Conservation (phyloP, 2,329 filamentous ascomycete species). For the Pseudogymnoascus sp. region DNA sequence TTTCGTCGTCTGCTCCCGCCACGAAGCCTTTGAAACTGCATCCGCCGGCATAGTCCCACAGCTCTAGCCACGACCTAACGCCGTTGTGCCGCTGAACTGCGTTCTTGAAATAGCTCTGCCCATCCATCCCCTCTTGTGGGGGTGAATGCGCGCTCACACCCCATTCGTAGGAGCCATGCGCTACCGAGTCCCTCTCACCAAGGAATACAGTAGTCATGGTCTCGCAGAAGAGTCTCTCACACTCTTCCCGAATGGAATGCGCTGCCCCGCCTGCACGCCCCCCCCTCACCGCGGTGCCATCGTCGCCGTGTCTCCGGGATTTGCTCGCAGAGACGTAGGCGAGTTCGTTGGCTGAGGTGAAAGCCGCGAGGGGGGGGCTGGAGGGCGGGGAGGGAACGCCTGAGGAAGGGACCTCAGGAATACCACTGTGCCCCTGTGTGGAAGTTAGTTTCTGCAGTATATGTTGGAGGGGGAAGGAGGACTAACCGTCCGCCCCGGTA, state of each 20-base stretch:
- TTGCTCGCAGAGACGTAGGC: conserved; percentile 52
- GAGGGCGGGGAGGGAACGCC: conserved; percentile 74
- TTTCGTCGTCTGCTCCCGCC: conserved; percentile 59
- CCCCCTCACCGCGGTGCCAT: conserved; percentile 24
- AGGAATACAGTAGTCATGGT: conserved; percentile 87
- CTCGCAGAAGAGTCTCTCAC: conserved; percentile 99
- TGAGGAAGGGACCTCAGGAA: conserved; percentile 84
- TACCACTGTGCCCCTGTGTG: conserved; percentile 73
- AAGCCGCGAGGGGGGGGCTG: conserved; percentile 82
- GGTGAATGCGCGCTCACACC: conserved; percentile 55
- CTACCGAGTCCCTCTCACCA: conserved; percentile 78
- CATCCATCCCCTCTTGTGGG: conserved; percentile 23
- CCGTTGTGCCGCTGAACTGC: conserved; percentile 23
- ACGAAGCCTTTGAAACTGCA: conserved; percentile 82
- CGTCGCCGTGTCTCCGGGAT: conserved; percentile 26
- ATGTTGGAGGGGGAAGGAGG: conserved; percentile 9
- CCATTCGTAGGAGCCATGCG: conserved; percentile 78
- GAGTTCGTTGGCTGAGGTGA: conserved; percentile 60
- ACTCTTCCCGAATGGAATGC: conserved; percentile 96
- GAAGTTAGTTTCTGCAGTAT: conserved; percentile 16
- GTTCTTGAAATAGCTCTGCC: conserved; percentile 22
- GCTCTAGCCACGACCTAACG: conserved; percentile 24
- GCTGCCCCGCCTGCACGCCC: conserved; percentile 79
- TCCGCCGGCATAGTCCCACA: conserved; percentile 68
- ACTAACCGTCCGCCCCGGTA: conserved; percentile 72